phyloP scores from a whole-genome alignment of 2,329 filamentous ascomycete genomes.

The Pseudocercospora fuligena region DNA sequence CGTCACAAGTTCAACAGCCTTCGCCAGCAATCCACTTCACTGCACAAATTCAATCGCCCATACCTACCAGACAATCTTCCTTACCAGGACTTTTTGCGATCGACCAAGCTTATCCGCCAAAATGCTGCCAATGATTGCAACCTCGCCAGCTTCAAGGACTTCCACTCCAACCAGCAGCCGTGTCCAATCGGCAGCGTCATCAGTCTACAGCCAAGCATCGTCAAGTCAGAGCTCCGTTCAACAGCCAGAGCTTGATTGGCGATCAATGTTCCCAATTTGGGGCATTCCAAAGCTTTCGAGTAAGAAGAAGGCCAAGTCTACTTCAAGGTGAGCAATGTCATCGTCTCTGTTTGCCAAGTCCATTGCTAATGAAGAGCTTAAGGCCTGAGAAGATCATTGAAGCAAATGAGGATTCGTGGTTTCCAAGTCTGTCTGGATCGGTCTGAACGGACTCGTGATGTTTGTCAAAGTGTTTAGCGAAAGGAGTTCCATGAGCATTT shows the following conservation, averaged over 20 bases:
- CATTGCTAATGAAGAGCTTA: neutral
- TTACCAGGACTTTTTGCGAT: too few relatives aligned
- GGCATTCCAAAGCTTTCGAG: neutral
- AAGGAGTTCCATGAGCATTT: neutral
- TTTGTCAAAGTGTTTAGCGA: neutral
- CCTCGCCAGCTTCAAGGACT: neutral
- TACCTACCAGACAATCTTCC: too few relatives aligned
- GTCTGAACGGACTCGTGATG: neutral
- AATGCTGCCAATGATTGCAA: slow-evolving; percentile 1
- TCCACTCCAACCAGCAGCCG: neutral
- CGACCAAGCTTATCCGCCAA: neutral
- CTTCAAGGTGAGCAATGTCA: neutral
- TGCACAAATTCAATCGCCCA: too few relatives aligned
- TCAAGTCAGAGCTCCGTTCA: neutral
- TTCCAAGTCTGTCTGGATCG: neutral
- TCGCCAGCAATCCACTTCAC: too few relatives aligned
- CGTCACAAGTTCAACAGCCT: neutral
- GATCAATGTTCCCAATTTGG: neutral
- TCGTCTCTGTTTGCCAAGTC: neutral
- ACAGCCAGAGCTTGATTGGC: neutral
- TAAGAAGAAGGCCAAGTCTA: neutral
- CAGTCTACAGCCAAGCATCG: neutral
- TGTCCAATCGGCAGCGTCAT: neutral
- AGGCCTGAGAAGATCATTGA: neutral
- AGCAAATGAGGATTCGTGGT: neutral